Conservation (phyloP, 2,329 filamentous ascomycete genomes). For the Trichoderma aggressivum region DNA sequence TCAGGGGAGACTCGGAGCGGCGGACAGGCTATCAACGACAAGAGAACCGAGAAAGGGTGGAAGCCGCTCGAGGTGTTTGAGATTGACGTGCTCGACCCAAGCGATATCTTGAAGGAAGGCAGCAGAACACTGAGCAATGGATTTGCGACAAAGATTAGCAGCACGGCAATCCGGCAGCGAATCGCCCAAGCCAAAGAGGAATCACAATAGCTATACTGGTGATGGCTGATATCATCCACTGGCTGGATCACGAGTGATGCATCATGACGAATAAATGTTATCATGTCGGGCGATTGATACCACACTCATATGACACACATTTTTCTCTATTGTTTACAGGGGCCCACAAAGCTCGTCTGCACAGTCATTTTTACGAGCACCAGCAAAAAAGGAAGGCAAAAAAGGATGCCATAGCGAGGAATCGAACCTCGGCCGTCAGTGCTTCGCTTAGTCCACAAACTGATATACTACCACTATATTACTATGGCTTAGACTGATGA, state of each 20-base stretch:
- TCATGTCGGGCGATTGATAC: not conserved
- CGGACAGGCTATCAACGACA: conserved; percentile 82
- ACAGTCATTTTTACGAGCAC: not conserved
- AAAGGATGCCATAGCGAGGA: conserved; percentile 26
- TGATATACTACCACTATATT: conserved; percentile 31
- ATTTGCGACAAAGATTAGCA: conserved; percentile 86
- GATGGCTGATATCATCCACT: not conserved
- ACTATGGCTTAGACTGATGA: conserved; percentile 20
- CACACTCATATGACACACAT: not conserved
- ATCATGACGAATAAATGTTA: not conserved
- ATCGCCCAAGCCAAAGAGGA: conserved; percentile 35
- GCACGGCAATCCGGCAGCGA: conserved; percentile 70
- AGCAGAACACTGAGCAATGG: conserved; percentile 38
- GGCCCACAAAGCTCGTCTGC: not conserved
- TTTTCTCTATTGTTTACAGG: not conserved
- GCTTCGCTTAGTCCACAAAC: conserved; percentile 27
- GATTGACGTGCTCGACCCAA: conserved; percentile 78
- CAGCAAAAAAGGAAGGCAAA: conserved; percentile 7
- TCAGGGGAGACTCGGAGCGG: conserved; percentile 85
- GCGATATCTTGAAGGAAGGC: conserved; percentile 42
- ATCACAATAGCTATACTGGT: not conserved
- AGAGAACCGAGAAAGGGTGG: conserved; percentile 74
- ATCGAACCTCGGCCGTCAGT: conserved; percentile 32
- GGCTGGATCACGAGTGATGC: not conserved
- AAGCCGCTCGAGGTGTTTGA: conserved; percentile 73